These are phyloP conservation scores for Chytriomyces sp. DNA, from an alignment of 192 early-diverging fungal genomes.

Conservation along the genomic window DNA sequence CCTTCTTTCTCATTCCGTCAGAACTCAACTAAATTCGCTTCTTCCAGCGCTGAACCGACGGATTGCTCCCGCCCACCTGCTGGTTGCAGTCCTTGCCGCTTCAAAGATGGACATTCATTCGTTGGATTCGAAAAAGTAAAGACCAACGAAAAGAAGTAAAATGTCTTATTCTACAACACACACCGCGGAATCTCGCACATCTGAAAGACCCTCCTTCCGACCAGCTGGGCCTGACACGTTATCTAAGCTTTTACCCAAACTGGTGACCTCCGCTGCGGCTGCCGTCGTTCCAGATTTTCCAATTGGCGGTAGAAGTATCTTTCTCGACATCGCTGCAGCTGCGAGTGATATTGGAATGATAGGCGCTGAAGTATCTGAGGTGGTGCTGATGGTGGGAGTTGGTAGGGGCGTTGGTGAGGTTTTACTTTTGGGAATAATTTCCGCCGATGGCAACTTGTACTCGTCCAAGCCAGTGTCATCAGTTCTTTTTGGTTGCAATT, in stretches of 20 bases:
- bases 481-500: neutral
- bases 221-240: neutral
- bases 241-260: neutral
- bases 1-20: no score
- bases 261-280: neutral
- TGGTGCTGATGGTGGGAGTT: neutral
- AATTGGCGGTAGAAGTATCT: constrained; percentile 9
- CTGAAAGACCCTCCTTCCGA: neutral
- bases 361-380: neutral
- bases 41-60: no score
- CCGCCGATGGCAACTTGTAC: neutral
- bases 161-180: neutral
- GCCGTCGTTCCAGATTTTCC: neutral
- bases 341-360: constrained; percentile 24
- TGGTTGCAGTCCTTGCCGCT: no score
- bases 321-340: constrained; percentile 5
- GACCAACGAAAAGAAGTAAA: no score
- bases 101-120: no score
- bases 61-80: no score
- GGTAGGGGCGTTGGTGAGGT: neutral
- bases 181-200: neutral
- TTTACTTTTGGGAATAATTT: neutral
- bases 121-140: no score
- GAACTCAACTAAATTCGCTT: no score
- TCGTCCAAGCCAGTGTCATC: neutral